phyloP scores from a whole-genome alignment of 164 flowering plant genomes.

The Vitis vinifera region ASM3070453v1 NC_081822.1:8734001-8734500 shows the following conservation, averaged over 20 bases:
- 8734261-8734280: conserved; percentile 19
- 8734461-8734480: background rate
- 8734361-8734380: background rate
- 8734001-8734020: background rate
- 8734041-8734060: background rate
- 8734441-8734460: background rate
- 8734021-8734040: background rate
- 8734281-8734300: conserved; percentile 10
- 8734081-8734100: conserved; percentile 9
- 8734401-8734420: background rate
- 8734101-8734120: conserved; percentile 26
- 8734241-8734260: conserved; percentile 11
- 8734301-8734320: conserved; percentile 3
- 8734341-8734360: background rate
- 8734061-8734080: conserved; percentile 4
- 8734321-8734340: background rate
- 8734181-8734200: conserved; percentile 28
- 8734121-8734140: conserved; percentile 25
- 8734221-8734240: conserved; percentile 21
- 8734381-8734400: background rate
- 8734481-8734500: background rate
- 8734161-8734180: conserved; percentile 23
- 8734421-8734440: background rate
- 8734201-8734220: conserved; percentile 27
- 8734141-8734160: conserved; percentile 21